Evolutionary conservation across 1,139 yeast species (phyloP), one percentile per base, ranked within the genome.

Genomic region (Debaryomycetaceae sp.): DNA sequence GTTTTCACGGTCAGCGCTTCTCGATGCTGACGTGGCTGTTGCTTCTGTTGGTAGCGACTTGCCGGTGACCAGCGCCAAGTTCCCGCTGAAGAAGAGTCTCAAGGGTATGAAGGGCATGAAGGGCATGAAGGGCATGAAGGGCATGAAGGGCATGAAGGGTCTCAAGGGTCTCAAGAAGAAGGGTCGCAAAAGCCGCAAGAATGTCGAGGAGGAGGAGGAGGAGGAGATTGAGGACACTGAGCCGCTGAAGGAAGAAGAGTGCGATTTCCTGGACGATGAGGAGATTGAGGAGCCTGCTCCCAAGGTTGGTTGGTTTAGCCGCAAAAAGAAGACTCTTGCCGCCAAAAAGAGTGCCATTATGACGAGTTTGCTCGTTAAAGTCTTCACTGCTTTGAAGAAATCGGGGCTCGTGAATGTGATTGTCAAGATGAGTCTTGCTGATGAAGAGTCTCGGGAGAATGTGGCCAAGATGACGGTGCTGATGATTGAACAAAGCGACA

Each of bases 381-480:
- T 54, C 5, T 54, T 57, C 31, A 36, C 34, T 8, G 42, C 49
- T 2, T 45, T 58, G 32, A 55, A 56, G 38, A 40, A 45, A 5
- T 49, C 60, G n/a, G 60, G 53, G 15, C 42, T 58, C 24, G 44
- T 56, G 23, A 49, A 49, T 32, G 42, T 49, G 8, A 44, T 54
- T 24, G 39, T 57, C 15, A 44, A 39, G 32, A 41, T 44, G 40
- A 42, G 59, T 5, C 45, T 56, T 27, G 50, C 58, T 12, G 62
- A 57, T 34, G 55, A 51, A 16, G 39, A 47, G 18, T 51, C 51
- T 5, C 42, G 63, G 31, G 43, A 38, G 3, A 46, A 47, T 11
- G 30, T 56, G 15, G 44, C 45, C 19, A 47, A 51, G 16, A 34
- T 54, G 12, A 43, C 55, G 5, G 41, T 53, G 26, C 48, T 51